Evolutionary conservation across 164 flowering plant genomes (phyloP).

Genomic region (Sextonia rubra): DNA sequence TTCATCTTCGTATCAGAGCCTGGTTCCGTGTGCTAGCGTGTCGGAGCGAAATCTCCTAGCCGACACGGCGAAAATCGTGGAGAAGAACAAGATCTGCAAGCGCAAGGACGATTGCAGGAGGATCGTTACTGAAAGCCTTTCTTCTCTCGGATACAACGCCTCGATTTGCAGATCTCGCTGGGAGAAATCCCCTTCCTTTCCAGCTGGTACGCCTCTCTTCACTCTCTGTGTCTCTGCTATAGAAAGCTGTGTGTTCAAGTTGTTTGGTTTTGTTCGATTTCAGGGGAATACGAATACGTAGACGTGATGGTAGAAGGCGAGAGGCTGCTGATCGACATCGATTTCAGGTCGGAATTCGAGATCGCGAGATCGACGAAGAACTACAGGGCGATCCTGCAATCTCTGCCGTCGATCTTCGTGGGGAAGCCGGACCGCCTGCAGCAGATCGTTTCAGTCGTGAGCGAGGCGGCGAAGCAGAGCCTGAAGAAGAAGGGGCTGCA

Average conservation of each 20-base stretch:
- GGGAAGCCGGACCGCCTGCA: slow-evolving; percentile 76
- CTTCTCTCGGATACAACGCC: slow-evolving; percentile 61
- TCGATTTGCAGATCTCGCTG: slow-evolving; percentile 77
- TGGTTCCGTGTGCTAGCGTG: slow-evolving; percentile 26
- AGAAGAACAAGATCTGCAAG: slow-evolving; percentile 47
- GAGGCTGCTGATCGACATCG: slow-evolving; percentile 68
- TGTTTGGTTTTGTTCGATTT: not conserved
- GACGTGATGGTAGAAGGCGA: slow-evolving; percentile 67
- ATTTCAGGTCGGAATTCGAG: slow-evolving; percentile 87
- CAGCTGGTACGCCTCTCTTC: slow-evolving; percentile 52
- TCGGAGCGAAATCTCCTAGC: slow-evolving; percentile 34
- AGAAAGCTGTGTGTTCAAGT: not conserved
- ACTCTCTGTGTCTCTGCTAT: not conserved
- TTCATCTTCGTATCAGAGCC: slow-evolving; percentile 15
- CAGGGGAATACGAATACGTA: slow-evolving; percentile 88
- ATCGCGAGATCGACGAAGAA: slow-evolving; percentile 74
- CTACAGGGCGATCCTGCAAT: slow-evolving; percentile 63
- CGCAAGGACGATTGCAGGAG: slow-evolving; percentile 47
- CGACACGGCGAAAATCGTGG: slow-evolving; percentile 33
- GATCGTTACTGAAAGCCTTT: slow-evolving; percentile 44
- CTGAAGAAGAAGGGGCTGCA: slow-evolving; percentile 89
- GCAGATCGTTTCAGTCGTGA: slow-evolving; percentile 52
- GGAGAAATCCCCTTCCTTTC: slow-evolving; percentile 68
- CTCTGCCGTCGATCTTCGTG: slow-evolving; percentile 66
- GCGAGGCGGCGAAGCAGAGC: slow-evolving; percentile 81